These are phyloP conservation scores for Paraphaeosphaeria minitans DNA, from an alignment of 2,329 filamentous ascomycete species.

Conservation along the genomic window DNA sequence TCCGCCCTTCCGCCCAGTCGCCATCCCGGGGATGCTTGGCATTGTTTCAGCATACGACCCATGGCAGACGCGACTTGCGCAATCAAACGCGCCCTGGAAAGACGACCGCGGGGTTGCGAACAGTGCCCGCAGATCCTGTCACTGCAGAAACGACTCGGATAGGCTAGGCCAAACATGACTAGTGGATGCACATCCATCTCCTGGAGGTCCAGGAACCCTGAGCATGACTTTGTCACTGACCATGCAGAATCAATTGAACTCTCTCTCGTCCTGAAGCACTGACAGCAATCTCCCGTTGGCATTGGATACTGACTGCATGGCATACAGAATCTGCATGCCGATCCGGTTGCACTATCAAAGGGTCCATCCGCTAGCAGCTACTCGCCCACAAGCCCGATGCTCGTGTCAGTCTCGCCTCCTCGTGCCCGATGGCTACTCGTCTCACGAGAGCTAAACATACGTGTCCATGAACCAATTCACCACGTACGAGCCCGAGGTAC, in stretches of 20 bases:
- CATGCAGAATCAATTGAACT: background rate
- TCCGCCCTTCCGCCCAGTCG: constrained; percentile 11
- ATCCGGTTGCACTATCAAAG: background rate
- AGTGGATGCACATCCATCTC: constrained; percentile 2
- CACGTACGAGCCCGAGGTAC: background rate
- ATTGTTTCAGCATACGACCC: background rate
- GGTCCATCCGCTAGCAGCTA: constrained; percentile 5
- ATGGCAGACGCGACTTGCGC: background rate
- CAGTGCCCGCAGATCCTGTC: constrained; percentile 7
- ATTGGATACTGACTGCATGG: background rate
- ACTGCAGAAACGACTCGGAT: constrained; percentile 6
- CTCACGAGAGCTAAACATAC: background rate
- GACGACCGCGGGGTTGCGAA: background rate
- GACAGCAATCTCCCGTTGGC: background rate
- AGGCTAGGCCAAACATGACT: background rate
- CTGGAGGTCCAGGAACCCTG: background rate
- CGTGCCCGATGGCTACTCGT: background rate
- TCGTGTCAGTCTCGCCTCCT: background rate
- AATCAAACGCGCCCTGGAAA: constrained; percentile 2
- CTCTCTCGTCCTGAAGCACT: background rate
- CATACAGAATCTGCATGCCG: constrained; percentile 5
- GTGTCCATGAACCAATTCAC: background rate
- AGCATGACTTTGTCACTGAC: background rate
- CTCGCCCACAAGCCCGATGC: background rate
- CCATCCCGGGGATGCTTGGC: constrained; percentile 6